Evolutionary conservation across 2,329 filamentous ascomycete genomes (phyloP).

Genomic region (Aspergillus tanneri): DNA sequence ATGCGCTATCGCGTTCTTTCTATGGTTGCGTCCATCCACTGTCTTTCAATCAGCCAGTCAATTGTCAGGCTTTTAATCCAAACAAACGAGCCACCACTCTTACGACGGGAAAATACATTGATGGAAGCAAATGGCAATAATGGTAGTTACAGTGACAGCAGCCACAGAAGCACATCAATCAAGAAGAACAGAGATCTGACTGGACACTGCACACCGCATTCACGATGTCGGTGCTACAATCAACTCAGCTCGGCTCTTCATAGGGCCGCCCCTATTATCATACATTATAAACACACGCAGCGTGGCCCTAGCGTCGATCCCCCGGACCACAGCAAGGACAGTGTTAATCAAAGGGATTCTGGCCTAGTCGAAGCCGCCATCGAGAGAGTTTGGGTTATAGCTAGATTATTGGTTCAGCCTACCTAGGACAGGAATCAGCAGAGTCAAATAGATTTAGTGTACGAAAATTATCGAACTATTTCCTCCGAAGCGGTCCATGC

Average conservation of each 20-base stretch:
- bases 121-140: not conserved
- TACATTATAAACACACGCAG: not conserved
- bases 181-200: not conserved
- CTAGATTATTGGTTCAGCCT: not conserved
- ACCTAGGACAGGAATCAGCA: not conserved
- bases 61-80: not conserved
- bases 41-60: not conserved
- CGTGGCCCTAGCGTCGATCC: not conserved
- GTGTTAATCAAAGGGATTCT: not conserved
- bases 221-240: not conserved
- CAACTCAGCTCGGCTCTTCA: not conserved
- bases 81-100: conserved; percentile 2
- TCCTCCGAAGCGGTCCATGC: not conserved
- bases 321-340: not conserved
- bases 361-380: not conserved
- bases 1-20: not conserved
- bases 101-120: conserved; percentile 4
- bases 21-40: not conserved
- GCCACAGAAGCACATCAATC: not conserved
- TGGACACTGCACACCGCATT: not conserved
- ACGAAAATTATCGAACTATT: not conserved
- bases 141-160: not conserved
- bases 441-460: not conserved
- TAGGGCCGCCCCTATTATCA: not conserved
- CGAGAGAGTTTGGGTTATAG: not conserved